Conservation (phyloP, 2,329 filamentous ascomycete species). For the Dissoconium aciculare region DNA sequence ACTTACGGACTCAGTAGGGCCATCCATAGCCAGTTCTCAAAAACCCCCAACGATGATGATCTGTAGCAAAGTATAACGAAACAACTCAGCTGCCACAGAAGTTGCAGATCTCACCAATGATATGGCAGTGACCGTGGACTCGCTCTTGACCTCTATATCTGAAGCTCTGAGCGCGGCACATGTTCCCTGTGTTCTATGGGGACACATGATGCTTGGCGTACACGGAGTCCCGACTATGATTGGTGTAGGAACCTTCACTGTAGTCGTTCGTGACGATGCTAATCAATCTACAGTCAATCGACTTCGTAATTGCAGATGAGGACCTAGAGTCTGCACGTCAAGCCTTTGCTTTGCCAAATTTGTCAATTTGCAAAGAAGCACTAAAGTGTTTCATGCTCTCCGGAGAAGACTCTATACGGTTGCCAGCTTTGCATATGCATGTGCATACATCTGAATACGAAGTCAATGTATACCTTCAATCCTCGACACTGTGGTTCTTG, state of each 20-base stretch:
- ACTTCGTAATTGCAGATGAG: not conserved
- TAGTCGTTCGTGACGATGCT: not conserved
- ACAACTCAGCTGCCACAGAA: too few species aligned
- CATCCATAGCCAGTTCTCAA: too few species aligned
- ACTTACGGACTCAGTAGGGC: too few species aligned
- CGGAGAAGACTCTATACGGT: not conserved
- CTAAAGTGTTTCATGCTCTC: not conserved
- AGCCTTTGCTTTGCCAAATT: conserved; percentile 1
- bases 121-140: not conserved
- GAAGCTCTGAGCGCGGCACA: not conserved
- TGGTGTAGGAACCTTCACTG: not conserved
- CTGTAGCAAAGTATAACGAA: too few species aligned
- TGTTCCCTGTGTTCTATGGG: conserved; percentile 1
- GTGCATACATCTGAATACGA: not conserved
- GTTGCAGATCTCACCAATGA: not conserved
- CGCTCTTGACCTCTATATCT: not conserved
- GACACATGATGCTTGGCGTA: conserved; percentile 1
- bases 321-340: not conserved
- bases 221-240: not conserved
- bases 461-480: not conserved
- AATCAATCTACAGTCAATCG: not conserved
- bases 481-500: not conserved
- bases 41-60: too few species aligned
- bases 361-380: not conserved
- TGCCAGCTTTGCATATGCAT: conserved; percentile 1